Evolutionary conservation across 129 eudicot species (phyloP).

Genomic region (Flaveria bidentis): DNA sequence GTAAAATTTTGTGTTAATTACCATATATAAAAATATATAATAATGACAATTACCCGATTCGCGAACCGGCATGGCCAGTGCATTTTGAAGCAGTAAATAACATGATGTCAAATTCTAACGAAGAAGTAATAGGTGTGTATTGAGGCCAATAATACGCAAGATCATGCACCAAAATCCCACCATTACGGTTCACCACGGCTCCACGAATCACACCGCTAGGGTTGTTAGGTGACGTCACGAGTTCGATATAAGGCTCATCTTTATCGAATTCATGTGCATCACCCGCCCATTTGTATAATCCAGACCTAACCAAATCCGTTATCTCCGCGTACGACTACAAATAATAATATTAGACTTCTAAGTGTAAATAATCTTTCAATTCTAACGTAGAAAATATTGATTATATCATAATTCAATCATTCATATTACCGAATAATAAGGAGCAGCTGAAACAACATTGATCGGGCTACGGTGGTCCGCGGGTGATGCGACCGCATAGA

Average conservation of each 20-base stretch:
- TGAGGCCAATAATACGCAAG: conserved; percentile 97
- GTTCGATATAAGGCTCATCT: conserved; percentile 71
- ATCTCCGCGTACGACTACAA: conserved; percentile 62
- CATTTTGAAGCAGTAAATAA: conserved; percentile 83
- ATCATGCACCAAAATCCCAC: conserved; percentile 64
- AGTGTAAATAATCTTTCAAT: too few relatives aligned
- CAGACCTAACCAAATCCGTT: conserved; percentile 46
- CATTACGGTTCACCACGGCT: conserved; percentile 51
- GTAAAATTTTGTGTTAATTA: background rate
- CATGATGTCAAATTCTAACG: conserved; percentile 61
- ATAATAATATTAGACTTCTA: background rate
- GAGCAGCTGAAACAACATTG: conserved; percentile 63
- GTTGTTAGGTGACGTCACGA: conserved; percentile 87
- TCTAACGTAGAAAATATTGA: too few relatives aligned
- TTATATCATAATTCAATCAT: too few relatives aligned
- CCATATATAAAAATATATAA: background rate
- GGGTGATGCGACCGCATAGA: conserved; percentile 52
- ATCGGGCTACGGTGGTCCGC: conserved; percentile 40
- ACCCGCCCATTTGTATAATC: conserved; percentile 76
- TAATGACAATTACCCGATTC: conserved; percentile 60
- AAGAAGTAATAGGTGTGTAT: conserved; percentile 69
- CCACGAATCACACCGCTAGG: conserved; percentile 66
- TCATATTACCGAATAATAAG: conserved; percentile 69
- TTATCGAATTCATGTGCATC: conserved; percentile 63
- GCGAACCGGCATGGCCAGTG: conserved; percentile 94